Evolutionary conservation across 257 asterid species (phyloP), one percentile per base, ranked within the genome.

Genomic region (Anisodus acutangulus): DNA sequence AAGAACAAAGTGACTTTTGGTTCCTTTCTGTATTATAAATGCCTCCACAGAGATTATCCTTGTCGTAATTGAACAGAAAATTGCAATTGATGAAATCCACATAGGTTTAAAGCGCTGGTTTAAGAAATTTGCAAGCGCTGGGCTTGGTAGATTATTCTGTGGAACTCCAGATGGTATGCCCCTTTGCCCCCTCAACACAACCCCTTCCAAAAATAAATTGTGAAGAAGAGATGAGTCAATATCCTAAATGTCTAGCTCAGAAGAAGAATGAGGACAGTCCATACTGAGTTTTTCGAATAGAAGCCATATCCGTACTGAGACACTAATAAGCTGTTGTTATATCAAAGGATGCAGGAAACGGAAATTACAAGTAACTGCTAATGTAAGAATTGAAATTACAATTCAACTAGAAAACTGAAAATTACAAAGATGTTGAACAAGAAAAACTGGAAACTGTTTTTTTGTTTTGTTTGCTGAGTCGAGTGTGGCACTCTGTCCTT

Each of bases 291-390:
- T 19, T 19, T 17, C 7, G 22, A 6, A 6, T 19, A 47, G 80
- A 47, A 74, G 58, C 79, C 79, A 74, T 74, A 6, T 12, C 60
- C 60, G 47, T 74, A n/a, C 39, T 19, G 11, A 10, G 60, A 74
- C 43, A 74, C 80, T 47, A 74, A 16, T 41, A 69, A 41, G 78
- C 41, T n/a, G n/a, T n/a, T n/a, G n/a, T n/a, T n/a, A n/a, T n/a
- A n/a, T n/a, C n/a, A n/a, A n/a, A n/a, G n/a, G n/a, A n/a, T n/a
- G n/a, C n/a, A n/a, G n/a, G n/a, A n/a, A n/a, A n/a, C n/a, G n/a
- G n/a, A n/a, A n/a, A n/a, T n/a, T n/a, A n/a, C n/a, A n/a, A n/a
- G n/a, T n/a, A n/a, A n/a, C n/a, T n/a, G n/a, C n/a, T n/a, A n/a
- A n/a, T n/a, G n/a, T n/a, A n/a, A n/a, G n/a, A n/a, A n/a, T n/a